Base-by-base conservation (phyloP, 192 early-diverging fungal genomes). In the Coemansia sp. region DNA sequence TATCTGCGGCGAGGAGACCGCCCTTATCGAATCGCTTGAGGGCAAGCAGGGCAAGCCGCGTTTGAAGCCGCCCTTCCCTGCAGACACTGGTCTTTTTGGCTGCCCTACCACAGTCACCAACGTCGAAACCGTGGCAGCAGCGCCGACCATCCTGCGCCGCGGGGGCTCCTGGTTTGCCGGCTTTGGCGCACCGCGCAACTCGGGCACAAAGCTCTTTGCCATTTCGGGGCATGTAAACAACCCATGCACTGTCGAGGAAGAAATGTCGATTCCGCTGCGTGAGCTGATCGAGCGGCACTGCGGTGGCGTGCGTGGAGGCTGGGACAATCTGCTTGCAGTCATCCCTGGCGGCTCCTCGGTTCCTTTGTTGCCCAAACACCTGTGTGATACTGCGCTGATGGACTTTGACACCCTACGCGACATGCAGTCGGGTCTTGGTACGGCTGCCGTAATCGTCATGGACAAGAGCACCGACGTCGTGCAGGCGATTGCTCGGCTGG, bases 31-130 rank as follows among this genome's bases (percentile, higher is more conserved):
- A 79, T 93, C 91, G 23, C 82, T 93, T 28, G 96, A 98, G 78
- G 96, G 96, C 59, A 97, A 97, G 85, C 93, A 93, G 67, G 96
- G 96, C n/a, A 99, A 99, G 86, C 96, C 96, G 18, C 88, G 96
- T 64, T 72, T 99, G 70, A 99, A 99, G 91, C 96, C 96, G 42
- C 96, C 96, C 57, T 99, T 99, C 89, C 96, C 96, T 31, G 96
- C 96, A 66, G 95, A 99, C 74, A 92, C 95, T 12, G 96, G 96
- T 63, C 86, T 99, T 42, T 99, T 99, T 66, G 96, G 96, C 30
- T 99, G 96, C 84, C 96, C 96, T 21, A 97, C 96, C 16, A 99
- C 96, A n/a, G 96, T 99, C n/a, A 90, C 94, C 33, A 99, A 99
- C 70, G 96, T 99, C 33, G 96, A 99, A 79, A 99, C 96, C 52